Evolutionary conservation across 768 basidiomycete genomes (phyloP).

Genomic region (Trametes cubensis): DNA sequence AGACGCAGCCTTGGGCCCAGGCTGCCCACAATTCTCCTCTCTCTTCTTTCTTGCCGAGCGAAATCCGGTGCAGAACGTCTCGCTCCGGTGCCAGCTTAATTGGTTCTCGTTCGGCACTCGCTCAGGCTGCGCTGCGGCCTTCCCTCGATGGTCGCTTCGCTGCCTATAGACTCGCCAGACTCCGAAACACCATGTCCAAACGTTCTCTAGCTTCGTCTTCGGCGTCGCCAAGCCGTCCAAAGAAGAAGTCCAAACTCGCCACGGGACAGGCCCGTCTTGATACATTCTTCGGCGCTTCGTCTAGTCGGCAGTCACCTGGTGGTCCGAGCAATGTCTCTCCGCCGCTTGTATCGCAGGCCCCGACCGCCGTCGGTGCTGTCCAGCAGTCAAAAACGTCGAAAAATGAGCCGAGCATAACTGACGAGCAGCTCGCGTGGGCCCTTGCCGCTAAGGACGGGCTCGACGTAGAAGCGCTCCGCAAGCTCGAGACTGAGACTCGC

Average conservation of each 20-base stretch:
- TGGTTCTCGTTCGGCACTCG: not conserved
- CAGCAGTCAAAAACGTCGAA: not conserved
- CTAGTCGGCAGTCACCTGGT: constrained; percentile 1
- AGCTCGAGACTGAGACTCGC: constrained; percentile 21
- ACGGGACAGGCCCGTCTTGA: constrained; percentile 28
- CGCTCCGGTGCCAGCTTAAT: constrained; percentile 1
- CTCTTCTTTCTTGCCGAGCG: not conserved
- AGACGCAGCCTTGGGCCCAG: not conserved
- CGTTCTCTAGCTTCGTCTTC: constrained; percentile 19
- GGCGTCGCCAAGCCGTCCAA: constrained; percentile 19
- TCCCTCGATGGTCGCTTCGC: not conserved
- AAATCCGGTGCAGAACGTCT: not conserved
- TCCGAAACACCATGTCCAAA: constrained; percentile 26
- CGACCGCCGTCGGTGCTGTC: not conserved
- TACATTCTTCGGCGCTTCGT: constrained; percentile 26
- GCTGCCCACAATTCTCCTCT: not conserved
- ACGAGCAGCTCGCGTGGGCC: constrained; percentile 28
- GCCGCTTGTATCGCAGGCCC: not conserved
- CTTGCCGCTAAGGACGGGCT: constrained; percentile 31
- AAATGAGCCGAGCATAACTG: constrained; percentile 3
- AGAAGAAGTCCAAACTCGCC: constrained; percentile 25
- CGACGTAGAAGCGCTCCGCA: constrained; percentile 27
- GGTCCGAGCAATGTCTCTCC: not conserved
- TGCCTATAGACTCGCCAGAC: too few species aligned
- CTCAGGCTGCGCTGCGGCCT: not conserved